A percentile compares a stretch with the other conserved stretches of the same genome.
Evolutionary conservation across 345 rosid genomes (phyloP).

Genomic region (Murraya paniculata): DNA sequence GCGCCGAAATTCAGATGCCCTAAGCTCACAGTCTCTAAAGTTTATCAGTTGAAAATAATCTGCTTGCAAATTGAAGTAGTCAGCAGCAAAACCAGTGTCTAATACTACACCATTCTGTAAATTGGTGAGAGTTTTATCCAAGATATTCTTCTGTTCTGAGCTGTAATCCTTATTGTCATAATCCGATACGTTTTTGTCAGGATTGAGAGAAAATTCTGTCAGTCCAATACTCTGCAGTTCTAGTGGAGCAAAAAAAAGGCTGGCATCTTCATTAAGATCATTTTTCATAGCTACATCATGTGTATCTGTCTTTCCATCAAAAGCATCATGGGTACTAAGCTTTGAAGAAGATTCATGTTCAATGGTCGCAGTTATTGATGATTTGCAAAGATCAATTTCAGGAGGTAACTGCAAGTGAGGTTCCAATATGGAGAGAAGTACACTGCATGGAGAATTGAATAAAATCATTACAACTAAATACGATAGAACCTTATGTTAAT

Average conservation of each 20-base stretch:
- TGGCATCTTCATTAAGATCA: slow-evolving; percentile 54
- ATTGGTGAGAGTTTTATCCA: slow-evolving; percentile 29
- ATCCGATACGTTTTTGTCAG: slow-evolving; percentile 26
- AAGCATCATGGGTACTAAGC: slow-evolving; percentile 42
- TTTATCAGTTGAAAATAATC: slow-evolving; percentile 61
- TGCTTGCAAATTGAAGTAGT: slow-evolving; percentile 63
- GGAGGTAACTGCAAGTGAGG: slow-evolving; percentile 74
- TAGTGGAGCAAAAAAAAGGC: slow-evolving; percentile 58
- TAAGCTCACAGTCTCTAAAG: slow-evolving; percentile 64
- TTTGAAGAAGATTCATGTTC: slow-evolving; percentile 44
- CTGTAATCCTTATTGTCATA: slow-evolving; percentile 30
- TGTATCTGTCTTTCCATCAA: slow-evolving; percentile 48
- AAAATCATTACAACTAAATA: slow-evolving; percentile 14
- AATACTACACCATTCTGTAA: slow-evolving; percentile 41
- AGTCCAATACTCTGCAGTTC: slow-evolving; percentile 51
- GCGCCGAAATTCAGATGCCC: slow-evolving; percentile 73
- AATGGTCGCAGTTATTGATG: slow-evolving; percentile 31
- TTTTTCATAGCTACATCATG: slow-evolving; percentile 43
- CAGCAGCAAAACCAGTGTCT: slow-evolving; percentile 53
- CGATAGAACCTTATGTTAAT: neutral
- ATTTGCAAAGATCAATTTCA: slow-evolving; percentile 68
- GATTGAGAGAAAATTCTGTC: slow-evolving; percentile 32
- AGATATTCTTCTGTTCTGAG: slow-evolving; percentile 32
- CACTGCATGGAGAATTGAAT: slow-evolving; percentile 48
- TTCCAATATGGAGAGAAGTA: slow-evolving; percentile 75